A percentile compares a stretch with the other conserved stretches of the same genome.
Evolutionary conservation across 2,329 filamentous ascomycete species (phyloP).

Genomic region (Venturia effusa): DNA sequence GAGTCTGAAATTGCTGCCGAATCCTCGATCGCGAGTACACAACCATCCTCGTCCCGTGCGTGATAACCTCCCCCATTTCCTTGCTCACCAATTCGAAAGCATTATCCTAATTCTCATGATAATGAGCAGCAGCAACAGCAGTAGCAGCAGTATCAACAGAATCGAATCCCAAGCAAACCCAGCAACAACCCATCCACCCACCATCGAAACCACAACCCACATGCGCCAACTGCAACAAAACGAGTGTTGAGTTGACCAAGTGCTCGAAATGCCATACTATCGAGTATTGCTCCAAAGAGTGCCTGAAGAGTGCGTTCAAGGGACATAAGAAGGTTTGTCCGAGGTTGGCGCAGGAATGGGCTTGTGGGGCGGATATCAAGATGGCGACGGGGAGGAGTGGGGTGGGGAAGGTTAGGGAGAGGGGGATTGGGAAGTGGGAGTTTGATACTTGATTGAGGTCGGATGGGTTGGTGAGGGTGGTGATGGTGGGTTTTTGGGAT

Average conservation of each 20-base stretch:
- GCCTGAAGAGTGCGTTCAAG: neutral
- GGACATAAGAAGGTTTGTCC: conserved; percentile 7
- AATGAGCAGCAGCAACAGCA: no score
- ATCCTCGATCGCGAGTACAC: neutral
- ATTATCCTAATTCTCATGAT: neutral
- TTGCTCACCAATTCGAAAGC: neutral
- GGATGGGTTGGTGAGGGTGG: neutral
- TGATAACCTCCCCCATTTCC: neutral
- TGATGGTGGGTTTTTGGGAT: neutral
- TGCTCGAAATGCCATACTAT: neutral
- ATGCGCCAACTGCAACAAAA: neutral
- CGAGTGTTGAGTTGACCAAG: neutral
- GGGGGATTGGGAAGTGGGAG: conserved; percentile 4
- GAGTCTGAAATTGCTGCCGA: neutral
- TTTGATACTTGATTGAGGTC: neutral
- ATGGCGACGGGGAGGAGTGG: neutral
- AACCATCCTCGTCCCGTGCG: neutral
- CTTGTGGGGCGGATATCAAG: conserved; percentile 12
- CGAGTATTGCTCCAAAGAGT: neutral
- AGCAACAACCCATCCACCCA: neutral
- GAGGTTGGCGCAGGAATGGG: conserved; percentile 21
- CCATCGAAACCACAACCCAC: neutral
- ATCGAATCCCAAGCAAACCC: neutral
- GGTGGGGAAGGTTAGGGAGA: neutral
- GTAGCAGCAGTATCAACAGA: neutral